Percentiles rank a stretch among this genome's conserved stretches.
These are phyloP conservation scores for Calonectria pseudoreteaudii DNA, from an alignment of 2,329 filamentous ascomycete species.

Conservation along the genomic window DNA sequence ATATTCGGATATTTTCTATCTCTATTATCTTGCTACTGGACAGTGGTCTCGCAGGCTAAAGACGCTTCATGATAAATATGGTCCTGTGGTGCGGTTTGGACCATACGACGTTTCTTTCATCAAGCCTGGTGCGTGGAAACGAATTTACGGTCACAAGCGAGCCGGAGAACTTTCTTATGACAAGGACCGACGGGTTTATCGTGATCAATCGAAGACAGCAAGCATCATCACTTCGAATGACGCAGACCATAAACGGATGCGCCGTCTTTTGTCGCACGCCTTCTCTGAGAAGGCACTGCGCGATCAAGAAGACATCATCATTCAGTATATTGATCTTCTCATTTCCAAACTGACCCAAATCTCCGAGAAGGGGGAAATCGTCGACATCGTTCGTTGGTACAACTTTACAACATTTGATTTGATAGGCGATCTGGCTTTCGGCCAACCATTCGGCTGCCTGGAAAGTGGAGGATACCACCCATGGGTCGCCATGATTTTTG, in stretches of 20 bases:
- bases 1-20: not conserved
- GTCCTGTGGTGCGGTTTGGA: not conserved
- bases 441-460: not conserved
- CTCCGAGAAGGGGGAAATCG: not conserved
- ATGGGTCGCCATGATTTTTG: not conserved
- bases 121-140: not conserved
- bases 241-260: not conserved
- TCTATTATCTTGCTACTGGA: not conserved
- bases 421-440: not conserved
- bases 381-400: not conserved
- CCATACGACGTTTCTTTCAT: not conserved
- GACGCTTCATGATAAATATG: not conserved
- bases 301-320: not conserved
- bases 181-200: not conserved
- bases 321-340: not conserved
- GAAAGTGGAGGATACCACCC: not conserved
- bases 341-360: not conserved
- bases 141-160: not conserved
- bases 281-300: not conserved
- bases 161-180: not conserved
- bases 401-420: conserved; percentile 1
- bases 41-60: not conserved
- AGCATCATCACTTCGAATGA: not conserved
- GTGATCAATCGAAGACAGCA: not conserved
- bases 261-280: not conserved